Percentiles rank a stretch among this genome's conserved stretches.
These are phyloP conservation scores for Pichia sp. DNA, from an alignment of 1,139 yeast genomes.

Conservation along the genomic window DNA sequence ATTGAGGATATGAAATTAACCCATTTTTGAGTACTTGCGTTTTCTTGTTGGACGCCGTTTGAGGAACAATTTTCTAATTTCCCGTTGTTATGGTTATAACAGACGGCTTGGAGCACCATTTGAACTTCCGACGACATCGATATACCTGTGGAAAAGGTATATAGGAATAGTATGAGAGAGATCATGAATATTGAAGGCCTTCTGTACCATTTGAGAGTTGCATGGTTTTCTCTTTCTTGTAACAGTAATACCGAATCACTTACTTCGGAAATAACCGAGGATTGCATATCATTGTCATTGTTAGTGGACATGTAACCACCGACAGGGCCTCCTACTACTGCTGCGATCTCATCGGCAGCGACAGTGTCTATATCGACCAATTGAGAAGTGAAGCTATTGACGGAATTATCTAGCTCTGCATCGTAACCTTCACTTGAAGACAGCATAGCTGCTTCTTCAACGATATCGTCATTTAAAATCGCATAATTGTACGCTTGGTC, in stretches of 20 bases:
- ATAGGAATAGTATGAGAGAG: slow-evolving; percentile 22
- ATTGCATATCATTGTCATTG: background rate
- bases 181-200: slow-evolving; percentile 32
- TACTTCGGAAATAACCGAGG: slow-evolving; percentile 13
- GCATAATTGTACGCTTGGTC: slow-evolving; percentile 16
- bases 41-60: slow-evolving; percentile 23
- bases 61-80: slow-evolving; percentile 19
- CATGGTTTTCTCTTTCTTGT: slow-evolving; percentile 25
- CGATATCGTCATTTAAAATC: slow-evolving; percentile 18
- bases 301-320: slow-evolving; percentile 4
- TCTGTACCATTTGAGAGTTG: slow-evolving; percentile 27
- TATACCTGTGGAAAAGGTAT: slow-evolving; percentile 22
- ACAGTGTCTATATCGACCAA: background rate
- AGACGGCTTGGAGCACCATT: slow-evolving; percentile 25
- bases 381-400: slow-evolving; percentile 1
- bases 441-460: slow-evolving; percentile 24
- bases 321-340: background rate
- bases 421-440: slow-evolving; percentile 21
- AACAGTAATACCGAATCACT: slow-evolving; percentile 16
- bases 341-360: background rate
- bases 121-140: slow-evolving; percentile 26
- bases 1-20: slow-evolving; percentile 22
- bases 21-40: slow-evolving; percentile 28
- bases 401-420: slow-evolving; percentile 17
- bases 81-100: slow-evolving; percentile 17